phyloP scores from a whole-genome alignment of 2,329 filamentous ascomycete genomes.

The Penicillium sp. region DNA sequence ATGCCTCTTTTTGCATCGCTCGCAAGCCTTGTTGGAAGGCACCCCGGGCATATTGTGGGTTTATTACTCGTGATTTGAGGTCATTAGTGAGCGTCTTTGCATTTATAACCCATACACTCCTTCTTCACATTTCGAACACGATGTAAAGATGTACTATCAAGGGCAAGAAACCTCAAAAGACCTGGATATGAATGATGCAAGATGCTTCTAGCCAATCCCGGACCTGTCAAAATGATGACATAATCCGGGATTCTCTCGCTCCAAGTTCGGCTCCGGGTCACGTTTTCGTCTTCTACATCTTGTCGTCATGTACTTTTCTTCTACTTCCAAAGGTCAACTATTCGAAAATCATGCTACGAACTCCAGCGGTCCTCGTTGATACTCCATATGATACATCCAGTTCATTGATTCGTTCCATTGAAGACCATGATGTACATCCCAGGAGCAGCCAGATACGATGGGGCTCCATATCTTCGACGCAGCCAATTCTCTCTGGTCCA shows the following conservation, averaged over 20 bases:
- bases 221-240: not conserved
- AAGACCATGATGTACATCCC: slow-evolving; percentile 2
- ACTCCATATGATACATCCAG: not conserved
- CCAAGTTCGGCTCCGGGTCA: not conserved
- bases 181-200: slow-evolving; percentile 3
- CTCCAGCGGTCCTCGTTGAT: not conserved
- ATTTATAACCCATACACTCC: not conserved
- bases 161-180: not conserved
- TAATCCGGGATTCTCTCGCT: slow-evolving; percentile 1
- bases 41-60: slow-evolving; percentile 39
- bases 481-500: slow-evolving; percentile 11
- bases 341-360: slow-evolving; percentile 6
- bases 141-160: not conserved
- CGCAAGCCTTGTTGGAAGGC: slow-evolving; percentile 40
- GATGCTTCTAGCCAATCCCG: not conserved
- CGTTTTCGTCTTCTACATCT: slow-evolving; percentile 3
- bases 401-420: slow-evolving; percentile 8
- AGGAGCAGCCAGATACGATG: slow-evolving; percentile 1
- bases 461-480: slow-evolving; percentile 9
- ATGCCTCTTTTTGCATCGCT: slow-evolving; percentile 41
- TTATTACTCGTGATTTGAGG: not conserved
- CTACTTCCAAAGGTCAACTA: not conserved
- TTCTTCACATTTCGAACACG: slow-evolving; percentile 7
- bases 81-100: not conserved
- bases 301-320: slow-evolving; percentile 8